Base-by-base conservation (phyloP, 1,284 basidiomycete genomes). In the Leccinum griseonigrum region DNA sequence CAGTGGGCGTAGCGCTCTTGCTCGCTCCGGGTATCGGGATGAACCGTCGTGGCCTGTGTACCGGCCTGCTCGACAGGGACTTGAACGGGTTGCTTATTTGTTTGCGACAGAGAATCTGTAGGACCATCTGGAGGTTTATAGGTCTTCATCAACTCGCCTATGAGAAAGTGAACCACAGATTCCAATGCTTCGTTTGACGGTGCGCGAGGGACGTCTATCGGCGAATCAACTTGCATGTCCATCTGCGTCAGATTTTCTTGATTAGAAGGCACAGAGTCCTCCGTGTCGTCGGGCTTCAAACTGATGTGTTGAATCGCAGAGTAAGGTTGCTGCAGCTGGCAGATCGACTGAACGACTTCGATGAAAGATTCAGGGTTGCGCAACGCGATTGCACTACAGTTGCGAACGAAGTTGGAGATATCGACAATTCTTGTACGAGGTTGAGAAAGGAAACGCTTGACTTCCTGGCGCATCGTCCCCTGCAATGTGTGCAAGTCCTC, bases 361-460 rank as follows among this genome's bases (percentile, higher is more conserved):
- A 98, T 77, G 77, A 98, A 99, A 10, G 83, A 77, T 43, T 84
- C 78, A 0, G 94, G 83, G 72, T 97, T 89, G 48, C 97, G 90
- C 59, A 96, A 80, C 0, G 92, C 94, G 67, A 91, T 85, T n/a
- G 89, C 84, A 64, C 85, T 88, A 68, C 91, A 89, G 68, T 87
- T 87, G 38, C 90, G 88, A 59, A 95, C 83, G 71, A 91, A 96
- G 56, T 84, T 83, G 18, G 79, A 77, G 34, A 92, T 81, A 64
- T 98, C 96, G 22, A 88, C 81, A 31, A 85, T 74, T 63, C 86
- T 87, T 56, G 85, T 85, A 43, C 92, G 86, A 56, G 89, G 82
- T 61, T 88, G 86, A 8, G 84, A 78, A 67, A 95, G 86, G 76
- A 88, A 92, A 4, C 87, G 84, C 69, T 85, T 88, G 68, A 98